Evolutionary conservation across 2,329 filamentous ascomycete genomes (phyloP).

Genomic region (Sodiomyces alkalinus): DNA sequence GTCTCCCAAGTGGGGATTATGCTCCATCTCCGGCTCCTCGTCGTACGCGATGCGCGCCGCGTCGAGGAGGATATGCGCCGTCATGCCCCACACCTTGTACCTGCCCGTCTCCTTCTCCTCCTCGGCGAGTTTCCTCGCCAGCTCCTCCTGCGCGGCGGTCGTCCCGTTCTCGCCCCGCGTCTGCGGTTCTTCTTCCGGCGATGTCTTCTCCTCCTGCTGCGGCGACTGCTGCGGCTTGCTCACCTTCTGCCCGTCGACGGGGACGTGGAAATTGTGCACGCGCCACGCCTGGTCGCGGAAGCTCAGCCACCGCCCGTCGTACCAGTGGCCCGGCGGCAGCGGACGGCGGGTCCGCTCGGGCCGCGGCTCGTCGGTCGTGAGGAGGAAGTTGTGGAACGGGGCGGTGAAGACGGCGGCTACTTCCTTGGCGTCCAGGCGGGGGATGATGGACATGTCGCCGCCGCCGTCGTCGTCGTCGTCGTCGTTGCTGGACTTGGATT

Average conservation of each 20-base stretch:
- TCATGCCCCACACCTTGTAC: constrained; percentile 92
- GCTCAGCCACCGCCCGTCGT: constrained; percentile 65
- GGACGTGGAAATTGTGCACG: constrained; percentile 87
- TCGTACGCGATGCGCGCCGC: constrained; percentile 72
- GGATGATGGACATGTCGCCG: constrained; percentile 60
- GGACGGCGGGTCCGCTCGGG: constrained; percentile 17
- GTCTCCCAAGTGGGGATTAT: constrained; percentile 38
- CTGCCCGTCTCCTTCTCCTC: constrained; percentile 31
- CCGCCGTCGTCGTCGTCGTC: constrained; percentile 13
- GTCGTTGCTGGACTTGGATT: constrained; percentile 2
- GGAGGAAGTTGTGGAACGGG: constrained; percentile 72
- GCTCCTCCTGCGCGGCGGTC: constrained; percentile 19
- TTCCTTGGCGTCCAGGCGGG: constrained; percentile 72
- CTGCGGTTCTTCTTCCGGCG: constrained; percentile 5
- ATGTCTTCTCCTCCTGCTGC: background rate
- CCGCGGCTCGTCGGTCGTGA: constrained; percentile 37
- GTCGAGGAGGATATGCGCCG: constrained; percentile 78
- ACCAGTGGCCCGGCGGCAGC: constrained; percentile 53
- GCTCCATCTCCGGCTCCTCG: constrained; percentile 72
- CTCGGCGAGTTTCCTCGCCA: constrained; percentile 28
- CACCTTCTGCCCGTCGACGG: constrained; percentile 55
- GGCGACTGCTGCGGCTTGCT: constrained; percentile 24
- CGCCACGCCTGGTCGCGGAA: constrained; percentile 70
- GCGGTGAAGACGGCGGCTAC: constrained; percentile 90
- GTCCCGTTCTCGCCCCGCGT: no score